Conservation (phyloP, 106 monocot genomes). For the Dioscorea dumetorum region DNA sequence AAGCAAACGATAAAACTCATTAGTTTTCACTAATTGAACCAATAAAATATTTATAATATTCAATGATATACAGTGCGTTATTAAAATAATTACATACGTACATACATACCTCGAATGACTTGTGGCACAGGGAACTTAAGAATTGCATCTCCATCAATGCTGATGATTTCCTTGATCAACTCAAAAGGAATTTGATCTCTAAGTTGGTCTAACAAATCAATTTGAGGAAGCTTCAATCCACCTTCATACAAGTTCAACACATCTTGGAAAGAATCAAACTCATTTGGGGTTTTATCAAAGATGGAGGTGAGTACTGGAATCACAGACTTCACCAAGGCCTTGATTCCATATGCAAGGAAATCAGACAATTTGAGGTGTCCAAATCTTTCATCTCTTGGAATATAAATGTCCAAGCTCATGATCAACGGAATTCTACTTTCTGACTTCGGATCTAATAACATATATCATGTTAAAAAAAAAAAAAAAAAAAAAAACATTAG, state of each 20-base stretch:
- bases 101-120: conserved; percentile 45
- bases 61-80: too few relatives aligned
- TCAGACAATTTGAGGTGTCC: conserved; percentile 86
- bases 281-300: conserved; percentile 45
- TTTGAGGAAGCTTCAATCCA: conserved; percentile 33
- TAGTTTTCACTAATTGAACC: too few relatives aligned
- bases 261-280: conserved; percentile 73
- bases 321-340: conserved; percentile 34
- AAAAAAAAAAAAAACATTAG: neutral
- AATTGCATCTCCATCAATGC: conserved; percentile 26
- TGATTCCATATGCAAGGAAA: conserved; percentile 60
- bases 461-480: neutral
- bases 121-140: conserved; percentile 57
- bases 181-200: conserved; percentile 48
- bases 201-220: conserved; percentile 18
- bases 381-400: conserved; percentile 82
- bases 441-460: conserved; percentile 44
- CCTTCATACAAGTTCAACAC: conserved; percentile 55
- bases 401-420: conserved; percentile 52
- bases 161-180: conserved; percentile 48
- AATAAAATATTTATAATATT: too few relatives aligned
- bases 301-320: conserved; percentile 31
- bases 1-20: too few relatives aligned
- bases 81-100: conserved; percentile 12
- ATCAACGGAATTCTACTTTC: conserved; percentile 45